Evolutionary conservation across 1,284 basidiomycete genomes (phyloP), one percentile per base, ranked within the genome.

Genomic region (Athelia psychrophila): DNA sequence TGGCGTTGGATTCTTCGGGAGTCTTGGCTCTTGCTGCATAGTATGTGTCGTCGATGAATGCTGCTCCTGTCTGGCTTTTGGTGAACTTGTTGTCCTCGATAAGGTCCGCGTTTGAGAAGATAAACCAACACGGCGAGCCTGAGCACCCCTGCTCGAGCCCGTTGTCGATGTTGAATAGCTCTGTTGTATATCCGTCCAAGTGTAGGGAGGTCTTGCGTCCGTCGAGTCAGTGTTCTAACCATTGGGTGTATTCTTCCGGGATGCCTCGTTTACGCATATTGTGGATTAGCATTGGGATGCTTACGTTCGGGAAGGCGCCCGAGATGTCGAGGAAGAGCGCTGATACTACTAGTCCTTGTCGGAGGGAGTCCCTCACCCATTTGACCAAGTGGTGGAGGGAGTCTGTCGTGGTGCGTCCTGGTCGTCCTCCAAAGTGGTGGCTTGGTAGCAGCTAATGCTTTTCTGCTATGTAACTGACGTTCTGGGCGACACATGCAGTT

Each of bases 381-480:
- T 57, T 36, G 1, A 60, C 57, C 3, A 74, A 51, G 13, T 62
- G 49, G 50, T 70, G 68, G 1, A 75, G 53, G 8, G 70, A 59
- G 54, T 73, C 70, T 5, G 65, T 68, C 0, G 71, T 73, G 1
- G 62, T 61, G 4, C 65, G 19, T 3, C 68, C 64, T 36, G 68
- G 68, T 48, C 64, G 48, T 9, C 69, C 64, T 13, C 71, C 66
- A 48, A 69, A 72, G 56, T 71, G 70, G 8, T 48, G 61, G 1
- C 6, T 25, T 9, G 64, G 69, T 2, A 73, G 58, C 2, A 68
- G 51, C 0, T 52, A 9, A 45, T 65, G 56, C 20, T 47, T 40
- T 51, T 72, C 67, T 1, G 58, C 50, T 13, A 66, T 9, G 22
- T 38, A 38, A 12, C 50, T 49, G 0, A 71, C 44, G 24, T 65